These are phyloP conservation scores for Avena sativa DNA, from an alignment of 176 grass and related monocot genomes.

Conservation along the genomic window DNA sequence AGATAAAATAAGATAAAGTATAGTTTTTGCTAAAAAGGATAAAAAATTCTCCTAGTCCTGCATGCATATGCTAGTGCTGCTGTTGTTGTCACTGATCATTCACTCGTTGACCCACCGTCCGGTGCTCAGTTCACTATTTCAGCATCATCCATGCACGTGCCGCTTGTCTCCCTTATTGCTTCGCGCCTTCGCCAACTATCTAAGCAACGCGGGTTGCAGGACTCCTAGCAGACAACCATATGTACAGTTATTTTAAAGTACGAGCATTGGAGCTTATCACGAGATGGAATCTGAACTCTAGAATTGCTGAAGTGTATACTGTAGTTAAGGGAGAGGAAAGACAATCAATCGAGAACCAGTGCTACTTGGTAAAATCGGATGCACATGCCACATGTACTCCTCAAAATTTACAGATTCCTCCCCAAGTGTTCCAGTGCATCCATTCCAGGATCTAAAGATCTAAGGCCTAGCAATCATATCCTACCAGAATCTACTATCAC, in stretches of 20 bases:
- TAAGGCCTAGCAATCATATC: conserved; percentile 35
- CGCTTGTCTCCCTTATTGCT: background rate
- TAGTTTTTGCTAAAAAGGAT: no score
- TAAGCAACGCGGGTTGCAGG: background rate
- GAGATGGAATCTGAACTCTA: background rate
- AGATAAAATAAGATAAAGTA: no score
- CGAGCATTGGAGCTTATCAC: background rate
- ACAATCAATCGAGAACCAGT: no score
- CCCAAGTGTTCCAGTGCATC: conserved; percentile 16
- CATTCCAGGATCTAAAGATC: conserved; percentile 21
- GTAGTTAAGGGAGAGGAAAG: background rate
- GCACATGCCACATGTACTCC: background rate
- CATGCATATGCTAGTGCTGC: no score
- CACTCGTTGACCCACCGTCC: background rate
- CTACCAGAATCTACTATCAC: conserved; percentile 14
- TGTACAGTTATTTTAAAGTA: background rate
- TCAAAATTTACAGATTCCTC: conserved; percentile 44
- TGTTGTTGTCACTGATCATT: background rate
- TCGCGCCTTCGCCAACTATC: no score
- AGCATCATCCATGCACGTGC: background rate
- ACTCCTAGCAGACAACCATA: background rate
- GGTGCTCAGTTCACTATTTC: background rate
- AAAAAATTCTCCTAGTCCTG: no score
- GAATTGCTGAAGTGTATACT: background rate
- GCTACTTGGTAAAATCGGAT: background rate